Evolutionary conservation across 768 basidiomycete genomes (phyloP), one percentile per base, ranked within the genome.

Genomic region (Gautieria morchelliformis): DNA sequence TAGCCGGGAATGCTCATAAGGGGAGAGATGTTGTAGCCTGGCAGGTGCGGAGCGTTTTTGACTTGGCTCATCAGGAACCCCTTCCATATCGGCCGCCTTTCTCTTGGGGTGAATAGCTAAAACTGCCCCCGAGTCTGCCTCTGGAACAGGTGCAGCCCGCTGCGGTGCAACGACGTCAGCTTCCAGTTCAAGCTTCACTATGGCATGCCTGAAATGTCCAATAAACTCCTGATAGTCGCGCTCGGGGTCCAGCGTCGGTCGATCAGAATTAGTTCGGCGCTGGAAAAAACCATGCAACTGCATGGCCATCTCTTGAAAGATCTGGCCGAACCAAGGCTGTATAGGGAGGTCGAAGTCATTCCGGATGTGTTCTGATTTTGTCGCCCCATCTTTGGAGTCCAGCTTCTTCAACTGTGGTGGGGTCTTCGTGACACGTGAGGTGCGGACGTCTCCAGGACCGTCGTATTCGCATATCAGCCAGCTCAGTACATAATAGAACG

Each of bases 401-500:
- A 15, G 24, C 1, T 35, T 19, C 33, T 12, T 7, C 32, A 52
- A 39, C 6, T 17, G 24, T 19, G 3, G 7, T 17, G 51, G 51
- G 24, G 30, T 19, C 20, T 52, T 7, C 8, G 8, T 12, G 17
- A 52, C 15, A 32, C 24, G 51, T 2, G 37, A 37, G 24, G 24
- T n/a, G 17, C 17, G 10, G 6, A 37, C n/a, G 35, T 52, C 51
- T 17, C 51, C 51, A 32, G 51, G 56, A n/a, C 45, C 45, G 12
- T 37, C 22, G 37, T 57, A 57, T 57, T 17, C 37, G 22, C 45
- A 57, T 5, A 49, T 35, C 14, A 47, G 17, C 44, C 56, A 57
- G 5, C 46, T 37, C 1, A 57, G 37, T 9, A 57, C 56, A 27
- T 57, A 47, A 39, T 48, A 33, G 37, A 57, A 57, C 15, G 56